phyloP scores from a whole-genome alignment of 108 stramenopile genomes.

The Pseudonitzschia multiseries region DNA sequence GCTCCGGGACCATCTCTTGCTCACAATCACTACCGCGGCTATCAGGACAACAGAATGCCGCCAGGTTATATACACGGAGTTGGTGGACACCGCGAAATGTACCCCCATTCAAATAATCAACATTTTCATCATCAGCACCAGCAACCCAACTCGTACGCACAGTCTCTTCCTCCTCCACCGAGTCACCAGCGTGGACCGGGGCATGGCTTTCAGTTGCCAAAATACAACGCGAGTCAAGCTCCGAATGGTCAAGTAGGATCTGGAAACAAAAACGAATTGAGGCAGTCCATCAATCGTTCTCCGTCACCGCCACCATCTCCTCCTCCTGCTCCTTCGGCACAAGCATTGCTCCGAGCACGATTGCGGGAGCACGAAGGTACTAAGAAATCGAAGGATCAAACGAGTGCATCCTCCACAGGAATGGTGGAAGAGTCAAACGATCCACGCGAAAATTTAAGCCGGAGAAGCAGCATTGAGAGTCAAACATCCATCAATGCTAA shows the following conservation, averaged over 20 bases:
- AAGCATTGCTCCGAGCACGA: background rate
- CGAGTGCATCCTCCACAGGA: background rate
- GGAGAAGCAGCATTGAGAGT: slow-evolving; percentile 1
- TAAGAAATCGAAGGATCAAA: background rate
- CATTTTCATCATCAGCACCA: slow-evolving; percentile 26
- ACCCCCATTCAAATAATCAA: slow-evolving; percentile 14
- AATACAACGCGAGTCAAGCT: background rate
- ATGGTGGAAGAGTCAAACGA: background rate
- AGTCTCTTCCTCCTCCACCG: slow-evolving; percentile 3
- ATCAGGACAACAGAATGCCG: background rate
- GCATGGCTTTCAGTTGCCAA: slow-evolving; percentile 5
- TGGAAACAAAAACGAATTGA: background rate
- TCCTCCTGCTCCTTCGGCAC: slow-evolving; percentile 24
- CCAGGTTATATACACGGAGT: background rate
- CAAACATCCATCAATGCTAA: background rate
- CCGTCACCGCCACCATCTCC: slow-evolving; percentile 30
- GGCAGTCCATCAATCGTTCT: slow-evolving; percentile 11
- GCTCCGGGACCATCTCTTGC: slow-evolving; percentile 11
- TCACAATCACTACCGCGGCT: slow-evolving; percentile 1
- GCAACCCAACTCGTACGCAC: background rate
- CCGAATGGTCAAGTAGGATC: background rate
- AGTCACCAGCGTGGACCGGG: background rate
- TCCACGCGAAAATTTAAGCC: background rate
- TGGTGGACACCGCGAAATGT: slow-evolving; percentile 9
- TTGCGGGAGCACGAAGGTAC: background rate